phyloP scores from a whole-genome alignment of 2,329 filamentous ascomycete genomes.

The Neonectria faginata region DNA sequence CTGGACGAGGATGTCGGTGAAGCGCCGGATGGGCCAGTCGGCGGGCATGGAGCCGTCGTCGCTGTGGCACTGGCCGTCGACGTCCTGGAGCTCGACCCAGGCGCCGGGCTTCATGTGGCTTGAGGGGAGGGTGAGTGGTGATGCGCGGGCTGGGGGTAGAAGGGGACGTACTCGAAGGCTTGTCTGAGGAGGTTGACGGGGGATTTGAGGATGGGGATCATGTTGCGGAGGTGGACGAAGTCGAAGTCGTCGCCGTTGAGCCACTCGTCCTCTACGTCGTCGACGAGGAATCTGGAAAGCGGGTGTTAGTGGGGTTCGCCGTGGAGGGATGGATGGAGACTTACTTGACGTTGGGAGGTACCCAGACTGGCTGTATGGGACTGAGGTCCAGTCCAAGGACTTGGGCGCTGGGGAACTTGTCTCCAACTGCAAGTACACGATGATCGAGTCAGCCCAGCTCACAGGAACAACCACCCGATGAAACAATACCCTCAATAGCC shows the following conservation, averaged over 20 bases:
- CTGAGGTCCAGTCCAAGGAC: slow-evolving; percentile 65
- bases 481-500: slow-evolving; percentile 54
- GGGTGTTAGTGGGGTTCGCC: neutral
- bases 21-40: slow-evolving; percentile 50
- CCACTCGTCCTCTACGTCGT: slow-evolving; percentile 58
- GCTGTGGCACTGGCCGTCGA: slow-evolving; percentile 54
- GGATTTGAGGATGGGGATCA: slow-evolving; percentile 57
- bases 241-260: slow-evolving; percentile 63
- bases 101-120: slow-evolving; percentile 58
- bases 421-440: slow-evolving; percentile 45
- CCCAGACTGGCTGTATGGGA: slow-evolving; percentile 67
- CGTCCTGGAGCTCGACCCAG: slow-evolving; percentile 61
- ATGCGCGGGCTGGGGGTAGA: too few species aligned
- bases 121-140: too few species aligned
- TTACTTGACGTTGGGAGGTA: slow-evolving; percentile 55
- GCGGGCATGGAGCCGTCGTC: slow-evolving; percentile 52
- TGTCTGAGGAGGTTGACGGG: slow-evolving; percentile 48
- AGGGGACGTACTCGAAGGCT: slow-evolving; percentile 44
- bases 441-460: slow-evolving; percentile 7
- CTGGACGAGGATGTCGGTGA: slow-evolving; percentile 51
- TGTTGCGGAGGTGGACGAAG: slow-evolving; percentile 68
- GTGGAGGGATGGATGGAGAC: neutral
- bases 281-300: slow-evolving; percentile 49
- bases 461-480: slow-evolving; percentile 40
- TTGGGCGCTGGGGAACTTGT: slow-evolving; percentile 58